phyloP scores from a whole-genome alignment of 495 filamentous ascomycete genomes.

The Lepidopterella palustris region DNA sequence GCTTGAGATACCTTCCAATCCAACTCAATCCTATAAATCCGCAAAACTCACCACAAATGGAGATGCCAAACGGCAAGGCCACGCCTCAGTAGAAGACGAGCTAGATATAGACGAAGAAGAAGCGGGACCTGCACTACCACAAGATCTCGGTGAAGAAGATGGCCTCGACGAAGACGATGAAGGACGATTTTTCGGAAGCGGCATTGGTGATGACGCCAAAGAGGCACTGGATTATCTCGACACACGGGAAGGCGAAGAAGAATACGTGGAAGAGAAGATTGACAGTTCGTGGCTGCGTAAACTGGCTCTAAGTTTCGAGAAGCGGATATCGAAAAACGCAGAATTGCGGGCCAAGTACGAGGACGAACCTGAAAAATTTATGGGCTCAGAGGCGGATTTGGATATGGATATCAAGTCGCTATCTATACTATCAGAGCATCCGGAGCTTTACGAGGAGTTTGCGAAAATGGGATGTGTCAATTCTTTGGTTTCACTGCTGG shows the following conservation, averaged over 20 bases:
- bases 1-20: constrained; percentile 32
- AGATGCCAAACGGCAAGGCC: constrained; percentile 56
- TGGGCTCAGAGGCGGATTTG: constrained; percentile 82
- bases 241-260: constrained; percentile 52
- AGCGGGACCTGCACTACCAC: constrained; percentile 64
- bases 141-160: constrained; percentile 50
- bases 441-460: constrained; percentile 80
- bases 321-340: constrained; percentile 85
- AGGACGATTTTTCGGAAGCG: constrained; percentile 91
- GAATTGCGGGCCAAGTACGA: constrained; percentile 86
- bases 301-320: constrained; percentile 80
- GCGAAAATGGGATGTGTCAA: constrained; percentile 67
- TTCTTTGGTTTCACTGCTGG: constrained; percentile 70
- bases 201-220: constrained; percentile 70
- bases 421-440: constrained; percentile 80
- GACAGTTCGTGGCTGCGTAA: constrained; percentile 78
- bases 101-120: constrained; percentile 55
- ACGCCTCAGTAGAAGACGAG: constrained; percentile 54
- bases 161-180: constrained; percentile 73
- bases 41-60: constrained; percentile 59
- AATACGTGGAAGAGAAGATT: constrained; percentile 62
- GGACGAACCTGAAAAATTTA: constrained; percentile 74
- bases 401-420: constrained; percentile 85
- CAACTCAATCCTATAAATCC: constrained; percentile 70
- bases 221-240: constrained; percentile 91